phyloP scores from a whole-genome alignment of 108 stramenopile species.

The Schizochytrium sp. region DNA sequence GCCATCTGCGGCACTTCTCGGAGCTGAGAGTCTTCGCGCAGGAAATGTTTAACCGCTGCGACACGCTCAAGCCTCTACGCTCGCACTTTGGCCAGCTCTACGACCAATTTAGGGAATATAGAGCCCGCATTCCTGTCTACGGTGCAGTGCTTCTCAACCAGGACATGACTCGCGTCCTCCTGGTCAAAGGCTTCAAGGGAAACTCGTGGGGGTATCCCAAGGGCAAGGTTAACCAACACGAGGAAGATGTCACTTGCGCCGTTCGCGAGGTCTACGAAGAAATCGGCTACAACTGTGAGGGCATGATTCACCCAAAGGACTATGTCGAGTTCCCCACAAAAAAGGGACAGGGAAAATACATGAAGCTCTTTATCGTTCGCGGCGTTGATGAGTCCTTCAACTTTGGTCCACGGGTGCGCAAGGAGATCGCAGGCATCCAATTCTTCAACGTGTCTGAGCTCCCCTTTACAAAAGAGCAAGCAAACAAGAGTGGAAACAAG shows the following conservation, averaged over 20 bases:
- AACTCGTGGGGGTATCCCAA: slow-evolving; percentile 29
- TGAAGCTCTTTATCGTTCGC: slow-evolving; percentile 15
- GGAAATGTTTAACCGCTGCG: slow-evolving; percentile 31
- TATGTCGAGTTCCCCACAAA: not conserved
- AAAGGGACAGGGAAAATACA: not conserved
- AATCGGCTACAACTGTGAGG: slow-evolving; percentile 23
- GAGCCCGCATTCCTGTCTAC: slow-evolving; percentile 30
- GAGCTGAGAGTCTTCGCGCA: slow-evolving; percentile 15
- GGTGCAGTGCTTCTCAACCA: slow-evolving; percentile 28
- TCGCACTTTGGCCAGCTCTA: not conserved
- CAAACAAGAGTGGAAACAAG: not conserved
- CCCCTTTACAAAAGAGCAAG: not conserved
- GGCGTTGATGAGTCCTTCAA: slow-evolving; percentile 4
- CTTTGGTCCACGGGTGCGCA: slow-evolving; percentile 12
- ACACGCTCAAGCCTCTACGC: slow-evolving; percentile 3
- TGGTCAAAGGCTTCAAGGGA: slow-evolving; percentile 18
- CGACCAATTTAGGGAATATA: slow-evolving; percentile 21
- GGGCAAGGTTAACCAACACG: slow-evolving; percentile 41
- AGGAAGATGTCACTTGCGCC: slow-evolving; percentile 27
- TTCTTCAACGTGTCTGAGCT: slow-evolving; percentile 19
- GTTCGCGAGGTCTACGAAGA: slow-evolving; percentile 39
- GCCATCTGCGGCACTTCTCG: slow-evolving; percentile 10
- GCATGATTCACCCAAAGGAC: not conserved
- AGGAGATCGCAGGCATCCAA: slow-evolving; percentile 28
- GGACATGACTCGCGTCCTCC: slow-evolving; percentile 18